Evolutionary conservation across 2,329 filamentous ascomycete genomes (phyloP).

Genomic region (Daldinia eschscholtzii): DNA sequence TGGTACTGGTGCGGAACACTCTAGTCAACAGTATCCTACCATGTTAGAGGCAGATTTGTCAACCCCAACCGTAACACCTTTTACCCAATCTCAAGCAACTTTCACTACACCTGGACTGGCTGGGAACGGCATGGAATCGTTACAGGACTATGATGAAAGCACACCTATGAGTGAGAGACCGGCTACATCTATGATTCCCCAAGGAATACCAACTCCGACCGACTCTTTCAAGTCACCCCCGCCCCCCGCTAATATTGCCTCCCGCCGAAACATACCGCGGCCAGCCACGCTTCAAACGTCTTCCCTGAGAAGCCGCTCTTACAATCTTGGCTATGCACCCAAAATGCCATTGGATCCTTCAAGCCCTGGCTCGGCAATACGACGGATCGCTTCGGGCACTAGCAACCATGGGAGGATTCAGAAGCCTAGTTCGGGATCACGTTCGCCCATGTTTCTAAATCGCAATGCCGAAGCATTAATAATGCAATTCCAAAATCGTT

Average conservation of each 20-base stretch:
- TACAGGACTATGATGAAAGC: slow-evolving; percentile 25
- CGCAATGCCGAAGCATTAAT: slow-evolving; percentile 61
- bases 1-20: slow-evolving; percentile 38
- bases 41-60: slow-evolving; percentile 38
- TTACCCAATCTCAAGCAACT: slow-evolving; percentile 42
- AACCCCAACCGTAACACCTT: slow-evolving; percentile 38
- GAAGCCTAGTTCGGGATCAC: slow-evolving; percentile 56
- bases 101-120: slow-evolving; percentile 38
- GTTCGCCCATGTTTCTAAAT: slow-evolving; percentile 61
- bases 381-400: slow-evolving; percentile 66
- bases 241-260: slow-evolving; percentile 66
- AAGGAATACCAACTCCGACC: slow-evolving; percentile 48
- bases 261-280: slow-evolving; percentile 64
- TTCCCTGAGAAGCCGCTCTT: slow-evolving; percentile 60
- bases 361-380: slow-evolving; percentile 60
- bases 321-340: slow-evolving; percentile 54
- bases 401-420: slow-evolving; percentile 59
- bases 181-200: slow-evolving; percentile 31
- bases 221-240: slow-evolving; percentile 63
- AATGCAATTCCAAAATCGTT: slow-evolving; percentile 58
- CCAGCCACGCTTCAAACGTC: slow-evolving; percentile 63
- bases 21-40: slow-evolving; percentile 41
- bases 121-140: slow-evolving; percentile 38
- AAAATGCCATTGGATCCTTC: slow-evolving; percentile 63
- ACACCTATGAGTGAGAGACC: slow-evolving; percentile 38